Evolutionary conservation across 2,329 filamentous ascomycete genomes (phyloP).

Genomic region (Trichoderma breve): DNA sequence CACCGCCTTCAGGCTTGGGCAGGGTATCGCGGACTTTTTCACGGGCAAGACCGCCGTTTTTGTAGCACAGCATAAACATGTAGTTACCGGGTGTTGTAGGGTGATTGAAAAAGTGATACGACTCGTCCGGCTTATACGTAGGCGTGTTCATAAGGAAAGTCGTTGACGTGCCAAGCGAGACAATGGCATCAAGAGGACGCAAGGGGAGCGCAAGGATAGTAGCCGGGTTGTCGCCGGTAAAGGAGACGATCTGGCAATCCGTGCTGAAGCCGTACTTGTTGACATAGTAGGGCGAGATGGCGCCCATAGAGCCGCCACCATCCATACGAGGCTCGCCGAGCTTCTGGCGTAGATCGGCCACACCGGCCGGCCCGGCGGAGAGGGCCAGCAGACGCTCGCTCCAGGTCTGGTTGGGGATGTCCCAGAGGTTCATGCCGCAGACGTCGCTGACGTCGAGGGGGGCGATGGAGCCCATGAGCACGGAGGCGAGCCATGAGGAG

Average conservation of each 20-base stretch:
- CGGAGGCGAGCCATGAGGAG: constrained; percentile 88
- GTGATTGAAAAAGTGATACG: constrained; percentile 98
- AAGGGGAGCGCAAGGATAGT: constrained; percentile 91
- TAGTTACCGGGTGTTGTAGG: constrained; percentile 86
- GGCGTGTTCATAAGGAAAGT: constrained; percentile 97
- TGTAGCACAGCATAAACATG: constrained; percentile 99
- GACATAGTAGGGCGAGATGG: constrained; percentile 75
- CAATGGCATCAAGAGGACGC: constrained; percentile 85
- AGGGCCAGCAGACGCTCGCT: constrained; percentile 72
- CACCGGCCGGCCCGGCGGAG: constrained; percentile 63
- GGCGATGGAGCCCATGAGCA: constrained; percentile 81
- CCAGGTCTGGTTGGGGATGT: constrained; percentile 73
- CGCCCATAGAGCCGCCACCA: constrained; percentile 75
- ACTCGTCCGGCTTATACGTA: constrained; percentile 82
- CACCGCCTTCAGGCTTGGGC: constrained; percentile 46
- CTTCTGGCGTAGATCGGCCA: constrained; percentile 66
- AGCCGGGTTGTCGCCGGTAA: constrained; percentile 93
- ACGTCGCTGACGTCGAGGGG: constrained; percentile 93
- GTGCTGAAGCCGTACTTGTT: constrained; percentile 71
- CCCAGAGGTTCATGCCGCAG: constrained; percentile 96
- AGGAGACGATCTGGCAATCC: constrained; percentile 76
- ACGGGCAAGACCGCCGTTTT: constrained; percentile 91
- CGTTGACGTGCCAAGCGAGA: constrained; percentile 90
- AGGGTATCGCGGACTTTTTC: constrained; percentile 85
- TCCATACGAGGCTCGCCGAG: constrained; percentile 78